Conservation (phyloP, 805 yeast species). For the Candida ovalis region DNA sequence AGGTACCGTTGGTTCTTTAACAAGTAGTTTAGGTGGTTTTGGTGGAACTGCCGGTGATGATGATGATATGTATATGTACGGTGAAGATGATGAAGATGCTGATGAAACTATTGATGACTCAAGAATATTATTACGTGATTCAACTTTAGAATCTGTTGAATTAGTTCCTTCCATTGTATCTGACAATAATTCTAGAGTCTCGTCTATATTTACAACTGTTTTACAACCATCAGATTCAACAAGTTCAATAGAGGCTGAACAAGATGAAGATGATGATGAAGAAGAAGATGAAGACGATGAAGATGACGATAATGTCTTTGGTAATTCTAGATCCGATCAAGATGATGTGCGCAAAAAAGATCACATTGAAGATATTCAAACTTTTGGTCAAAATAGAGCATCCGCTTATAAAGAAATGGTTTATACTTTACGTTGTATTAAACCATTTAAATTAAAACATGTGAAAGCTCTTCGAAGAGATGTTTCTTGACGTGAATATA, state of each 20-base stretch:
- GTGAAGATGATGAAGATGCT: background rate
- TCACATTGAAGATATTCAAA: background rate
- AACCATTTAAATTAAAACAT: slow-evolving; percentile 15
- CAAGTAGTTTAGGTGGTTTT: background rate
- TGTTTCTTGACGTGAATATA: background rate
- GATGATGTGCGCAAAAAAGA: no score
- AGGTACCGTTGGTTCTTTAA: background rate
- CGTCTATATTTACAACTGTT: background rate
- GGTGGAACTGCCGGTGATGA: background rate
- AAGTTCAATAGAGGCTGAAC: background rate
- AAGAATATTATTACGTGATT: no score
- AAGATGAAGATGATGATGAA: background rate
- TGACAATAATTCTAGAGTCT: background rate
- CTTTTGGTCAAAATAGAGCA: slow-evolving; percentile 3
- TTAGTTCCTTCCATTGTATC: background rate
- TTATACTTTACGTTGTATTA: slow-evolving; percentile 27
- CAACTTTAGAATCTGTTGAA: background rate
- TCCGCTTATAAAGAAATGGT: slow-evolving; percentile 24
- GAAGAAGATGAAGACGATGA: background rate
- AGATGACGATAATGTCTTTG: background rate
- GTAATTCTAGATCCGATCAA: no score
- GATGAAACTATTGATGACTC: background rate
- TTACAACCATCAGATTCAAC: background rate
- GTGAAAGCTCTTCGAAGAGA: background rate
- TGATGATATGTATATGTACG: background rate